A percentile compares a stretch with the other conserved stretches of the same genome.
Evolutionary conservation across 345 rosid genomes (phyloP).

Genomic region (Gossypium mustelinum): DNA sequence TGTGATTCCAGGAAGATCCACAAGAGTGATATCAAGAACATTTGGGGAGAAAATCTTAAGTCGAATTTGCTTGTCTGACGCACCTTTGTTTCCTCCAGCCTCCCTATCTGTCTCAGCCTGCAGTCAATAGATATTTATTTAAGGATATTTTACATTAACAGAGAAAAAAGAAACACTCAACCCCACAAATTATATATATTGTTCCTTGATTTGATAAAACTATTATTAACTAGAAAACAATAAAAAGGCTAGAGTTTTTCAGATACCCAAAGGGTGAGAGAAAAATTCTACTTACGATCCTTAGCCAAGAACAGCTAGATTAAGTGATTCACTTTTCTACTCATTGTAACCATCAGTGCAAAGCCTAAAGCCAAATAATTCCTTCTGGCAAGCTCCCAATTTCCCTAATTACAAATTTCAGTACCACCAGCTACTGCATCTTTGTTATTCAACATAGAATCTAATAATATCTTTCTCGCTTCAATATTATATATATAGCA

Average conservation of each 20-base stretch:
- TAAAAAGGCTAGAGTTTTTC: neutral
- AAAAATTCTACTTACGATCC: neutral
- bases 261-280: neutral
- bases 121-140: constrained; percentile 5
- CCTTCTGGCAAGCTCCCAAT: constrained; percentile 5
- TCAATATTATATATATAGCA: neutral
- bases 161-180: neutral
- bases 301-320: neutral
- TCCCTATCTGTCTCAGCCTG: constrained; percentile 83
- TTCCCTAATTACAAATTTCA: neutral
- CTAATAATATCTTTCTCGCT: neutral
- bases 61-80: constrained; percentile 81
- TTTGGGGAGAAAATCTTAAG: constrained; percentile 86
- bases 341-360: neutral
- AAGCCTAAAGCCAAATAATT: neutral
- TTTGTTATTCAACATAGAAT: neutral
- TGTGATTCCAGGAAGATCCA: constrained; percentile 93
- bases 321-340: neutral
- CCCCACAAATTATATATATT: neutral
- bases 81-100: constrained; percentile 87
- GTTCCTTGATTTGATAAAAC: neutral
- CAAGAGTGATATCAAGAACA: constrained; percentile 87
- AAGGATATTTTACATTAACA: neutral
- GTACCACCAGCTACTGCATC: neutral
- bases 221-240: neutral